A percentile compares a stretch with the other conserved stretches of the same genome.
These are phyloP conservation scores for Verticillium albo-atrum DNA, from an alignment of 2,329 filamentous ascomycete genomes.

Conservation along the genomic window DNA sequence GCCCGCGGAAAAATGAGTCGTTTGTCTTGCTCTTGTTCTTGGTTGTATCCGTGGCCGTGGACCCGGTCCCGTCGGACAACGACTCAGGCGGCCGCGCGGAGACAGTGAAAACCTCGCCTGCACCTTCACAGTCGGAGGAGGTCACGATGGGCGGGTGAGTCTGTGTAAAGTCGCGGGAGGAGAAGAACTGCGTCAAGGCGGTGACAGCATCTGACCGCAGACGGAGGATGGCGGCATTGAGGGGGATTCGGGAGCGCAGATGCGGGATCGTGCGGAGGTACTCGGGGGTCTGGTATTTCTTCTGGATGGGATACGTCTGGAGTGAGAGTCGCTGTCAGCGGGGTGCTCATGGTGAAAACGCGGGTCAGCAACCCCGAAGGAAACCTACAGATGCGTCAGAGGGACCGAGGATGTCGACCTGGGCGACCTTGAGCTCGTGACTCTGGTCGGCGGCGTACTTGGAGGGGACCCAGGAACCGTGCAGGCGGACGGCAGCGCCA, in stretches of 20 bases:
- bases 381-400: constrained; percentile 68
- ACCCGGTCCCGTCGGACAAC: background rate
- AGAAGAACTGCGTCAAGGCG: constrained; percentile 72
- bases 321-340: constrained; percentile 6
- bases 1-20: constrained; percentile 70
- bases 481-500: constrained; percentile 74
- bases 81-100: constrained; percentile 29
- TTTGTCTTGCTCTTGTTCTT: constrained; percentile 21
- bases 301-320: constrained; percentile 88
- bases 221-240: constrained; percentile 75
- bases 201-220: constrained; percentile 78
- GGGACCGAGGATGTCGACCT: constrained; percentile 66
- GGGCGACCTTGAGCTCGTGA: constrained; percentile 74
- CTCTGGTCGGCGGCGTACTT: constrained; percentile 60
- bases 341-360: constrained; percentile 1
- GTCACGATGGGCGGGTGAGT: constrained; percentile 93
- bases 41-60: too few species aligned
- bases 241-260: constrained; percentile 73
- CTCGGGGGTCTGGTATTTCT: constrained; percentile 89
- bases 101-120: constrained; percentile 86
- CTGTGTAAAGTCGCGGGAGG: constrained; percentile 66
- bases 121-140: constrained; percentile 95
- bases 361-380: too few species aligned
- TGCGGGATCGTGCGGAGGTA: constrained; percentile 87
- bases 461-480: constrained; percentile 71